A percentile compares a stretch with the other conserved stretches of the same genome.
These are phyloP conservation scores for Nemania diffusa DNA, from an alignment of 2,329 filamentous ascomycete genomes.

Conservation along the genomic window DNA sequence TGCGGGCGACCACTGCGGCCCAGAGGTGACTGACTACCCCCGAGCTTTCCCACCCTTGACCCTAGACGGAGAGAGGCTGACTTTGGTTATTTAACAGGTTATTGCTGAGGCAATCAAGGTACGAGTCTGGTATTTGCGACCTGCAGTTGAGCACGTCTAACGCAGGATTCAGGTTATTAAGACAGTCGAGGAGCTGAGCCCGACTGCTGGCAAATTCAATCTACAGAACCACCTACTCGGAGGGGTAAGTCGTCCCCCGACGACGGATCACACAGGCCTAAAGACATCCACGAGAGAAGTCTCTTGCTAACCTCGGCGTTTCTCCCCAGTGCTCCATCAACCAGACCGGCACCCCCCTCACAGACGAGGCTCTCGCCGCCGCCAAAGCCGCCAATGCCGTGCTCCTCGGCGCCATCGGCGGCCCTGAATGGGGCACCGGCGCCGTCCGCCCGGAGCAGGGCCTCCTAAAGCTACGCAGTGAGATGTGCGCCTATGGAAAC, in stretches of 20 bases:
- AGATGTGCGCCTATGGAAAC: conserved; percentile 94
- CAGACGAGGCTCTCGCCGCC: conserved; percentile 81
- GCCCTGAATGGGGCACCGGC: conserved; percentile 93
- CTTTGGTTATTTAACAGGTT: neutral
- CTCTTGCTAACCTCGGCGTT: conserved; percentile 15
- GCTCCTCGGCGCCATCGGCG: conserved; percentile 91
- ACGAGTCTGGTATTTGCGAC: neutral
- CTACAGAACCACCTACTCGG: neutral
- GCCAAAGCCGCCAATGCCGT: conserved; percentile 89
- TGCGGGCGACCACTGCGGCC: neutral
- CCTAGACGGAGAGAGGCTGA: neutral
- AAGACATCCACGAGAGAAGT: conserved; percentile 21
- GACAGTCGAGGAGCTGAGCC: neutral
- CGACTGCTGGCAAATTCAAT: neutral
- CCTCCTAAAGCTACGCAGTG: conserved; percentile 88
- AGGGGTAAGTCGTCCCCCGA: neutral
- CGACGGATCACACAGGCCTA: conserved; percentile 10
- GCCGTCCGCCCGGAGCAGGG: conserved; percentile 91
- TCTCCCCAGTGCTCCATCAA: conserved; percentile 84
- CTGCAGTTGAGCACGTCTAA: neutral
- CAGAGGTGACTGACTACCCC: neutral
- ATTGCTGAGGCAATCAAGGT: neutral
- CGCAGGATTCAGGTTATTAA: neutral
- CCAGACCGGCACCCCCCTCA: conserved; percentile 77
- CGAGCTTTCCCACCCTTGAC: neutral